These are phyloP conservation scores for Thelephora ganbajun DNA, from an alignment of 768 basidiomycete genomes.

Conservation along the genomic window DNA sequence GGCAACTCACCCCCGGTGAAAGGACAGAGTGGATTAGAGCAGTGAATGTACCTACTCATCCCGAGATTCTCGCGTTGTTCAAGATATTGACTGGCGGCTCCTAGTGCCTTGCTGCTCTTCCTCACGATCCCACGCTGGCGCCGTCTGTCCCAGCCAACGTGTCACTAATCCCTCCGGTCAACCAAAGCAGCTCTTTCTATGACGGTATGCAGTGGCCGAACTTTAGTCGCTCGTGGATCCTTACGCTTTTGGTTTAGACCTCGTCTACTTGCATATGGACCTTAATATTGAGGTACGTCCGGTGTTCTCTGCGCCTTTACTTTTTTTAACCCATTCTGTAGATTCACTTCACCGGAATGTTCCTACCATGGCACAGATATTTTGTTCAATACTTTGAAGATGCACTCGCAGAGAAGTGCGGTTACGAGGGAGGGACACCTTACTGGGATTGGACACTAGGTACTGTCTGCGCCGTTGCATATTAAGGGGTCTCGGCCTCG, in stretches of 20 bases:
- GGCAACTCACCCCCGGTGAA: conserved; percentile 6
- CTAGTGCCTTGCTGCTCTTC: not conserved
- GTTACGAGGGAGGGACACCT: conserved; percentile 11
- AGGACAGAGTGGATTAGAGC: conserved; percentile 12
- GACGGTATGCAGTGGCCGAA: conserved; percentile 1
- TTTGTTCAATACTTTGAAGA: conserved; percentile 10
- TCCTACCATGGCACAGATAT: conserved; percentile 17
- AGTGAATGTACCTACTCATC: conserved; percentile 8
- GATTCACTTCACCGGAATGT: conserved; percentile 14
- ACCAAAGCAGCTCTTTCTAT: not conserved
- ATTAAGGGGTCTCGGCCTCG: not conserved
- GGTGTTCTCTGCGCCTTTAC: not conserved
- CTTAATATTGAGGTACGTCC: conserved; percentile 8
- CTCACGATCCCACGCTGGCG: not conserved
- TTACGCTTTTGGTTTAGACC: not conserved
- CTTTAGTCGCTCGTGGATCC: not conserved
- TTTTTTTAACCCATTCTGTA: not conserved
- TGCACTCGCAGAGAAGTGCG: conserved; percentile 11
- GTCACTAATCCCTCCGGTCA: not conserved
- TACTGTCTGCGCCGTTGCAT: not conserved
- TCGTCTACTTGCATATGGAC: conserved; percentile 16
- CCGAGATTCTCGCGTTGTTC: too few species aligned
- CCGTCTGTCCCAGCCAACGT: not conserved
- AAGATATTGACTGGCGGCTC: too few species aligned
- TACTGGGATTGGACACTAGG: conserved; percentile 19